Evolutionary conservation across 2,329 filamentous ascomycete genomes (phyloP).

Genomic region (Sporothrix pallida): DNA sequence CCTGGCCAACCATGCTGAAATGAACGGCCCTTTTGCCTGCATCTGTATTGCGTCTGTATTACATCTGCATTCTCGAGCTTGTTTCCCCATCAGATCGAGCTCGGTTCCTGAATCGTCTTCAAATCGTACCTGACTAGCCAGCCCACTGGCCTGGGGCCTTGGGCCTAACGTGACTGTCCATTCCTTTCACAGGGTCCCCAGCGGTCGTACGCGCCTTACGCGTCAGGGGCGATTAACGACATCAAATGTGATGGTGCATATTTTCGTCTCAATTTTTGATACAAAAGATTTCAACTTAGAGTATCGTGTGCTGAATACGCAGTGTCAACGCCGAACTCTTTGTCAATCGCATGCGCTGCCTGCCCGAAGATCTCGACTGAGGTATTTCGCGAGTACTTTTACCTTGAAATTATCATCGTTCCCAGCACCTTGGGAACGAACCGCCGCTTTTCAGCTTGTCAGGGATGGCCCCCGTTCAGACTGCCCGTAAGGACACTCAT

Average conservation of each 20-base stretch:
- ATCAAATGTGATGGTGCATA: too few species aligned
- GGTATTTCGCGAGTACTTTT: neutral
- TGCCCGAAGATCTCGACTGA: neutral
- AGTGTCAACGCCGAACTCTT: neutral
- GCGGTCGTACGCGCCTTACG: slow-evolving; percentile 1
- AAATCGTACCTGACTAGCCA: slow-evolving; percentile 12
- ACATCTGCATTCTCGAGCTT: neutral
- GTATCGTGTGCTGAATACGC: too few species aligned
- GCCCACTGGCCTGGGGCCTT: slow-evolving; percentile 1
- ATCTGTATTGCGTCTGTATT: neutral
- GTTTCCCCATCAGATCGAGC: neutral
- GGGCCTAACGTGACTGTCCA: slow-evolving; percentile 16
- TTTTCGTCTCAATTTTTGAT: neutral
- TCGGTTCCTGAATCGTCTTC: neutral
- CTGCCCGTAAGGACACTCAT: neutral
- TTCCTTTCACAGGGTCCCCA: neutral
- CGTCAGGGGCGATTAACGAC: slow-evolving; percentile 5
- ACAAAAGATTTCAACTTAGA: too few species aligned
- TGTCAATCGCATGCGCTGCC: neutral
- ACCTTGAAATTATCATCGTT: neutral
- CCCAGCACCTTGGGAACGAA: slow-evolving; percentile 9
- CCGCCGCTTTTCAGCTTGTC: slow-evolving; percentile 12
- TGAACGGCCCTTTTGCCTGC: slow-evolving; percentile 12
- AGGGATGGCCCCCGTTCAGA: slow-evolving; percentile 23
- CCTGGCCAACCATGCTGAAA: neutral